Evolutionary conservation across 2,329 filamentous ascomycete genomes (phyloP).

Genomic region (Cladophialophora immunda): DNA sequence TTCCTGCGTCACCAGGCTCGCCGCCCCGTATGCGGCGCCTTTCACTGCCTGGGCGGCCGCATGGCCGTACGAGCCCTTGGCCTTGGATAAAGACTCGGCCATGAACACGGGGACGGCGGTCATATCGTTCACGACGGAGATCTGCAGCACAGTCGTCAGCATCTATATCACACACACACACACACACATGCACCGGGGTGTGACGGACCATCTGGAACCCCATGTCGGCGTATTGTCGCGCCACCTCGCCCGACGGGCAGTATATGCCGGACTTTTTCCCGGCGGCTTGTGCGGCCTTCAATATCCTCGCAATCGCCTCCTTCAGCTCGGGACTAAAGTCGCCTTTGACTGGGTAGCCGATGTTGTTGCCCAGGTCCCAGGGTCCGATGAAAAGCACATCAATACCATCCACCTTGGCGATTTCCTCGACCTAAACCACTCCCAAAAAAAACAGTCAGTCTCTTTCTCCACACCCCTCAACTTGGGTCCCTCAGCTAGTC

Average conservation of each 20-base stretch:
- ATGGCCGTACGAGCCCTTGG: constrained; percentile 44
- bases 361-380: constrained; percentile 66
- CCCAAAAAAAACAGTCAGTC: constrained; percentile 18
- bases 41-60: constrained; percentile 39
- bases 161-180: background rate
- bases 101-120: constrained; percentile 55
- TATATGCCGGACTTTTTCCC: constrained; percentile 66
- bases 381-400: constrained; percentile 64
- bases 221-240: constrained; percentile 60
- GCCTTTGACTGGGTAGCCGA: constrained; percentile 61
- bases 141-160: constrained; percentile 40
- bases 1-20: constrained; percentile 32
- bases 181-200: background rate
- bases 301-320: constrained; percentile 61
- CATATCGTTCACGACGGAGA: constrained; percentile 56
- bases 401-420: constrained; percentile 62
- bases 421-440: constrained; percentile 54
- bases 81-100: constrained; percentile 46
- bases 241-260: constrained; percentile 61
- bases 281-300: constrained; percentile 59
- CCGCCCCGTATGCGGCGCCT: constrained; percentile 39
- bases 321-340: constrained; percentile 60
- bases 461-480: background rate
- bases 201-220: constrained; percentile 64
- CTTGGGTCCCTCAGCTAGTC: no score